Evolutionary conservation across 169 alveolate genomes (phyloP), one percentile per base, ranked within the genome.

Genomic region (Eimeria sp.): DNA sequence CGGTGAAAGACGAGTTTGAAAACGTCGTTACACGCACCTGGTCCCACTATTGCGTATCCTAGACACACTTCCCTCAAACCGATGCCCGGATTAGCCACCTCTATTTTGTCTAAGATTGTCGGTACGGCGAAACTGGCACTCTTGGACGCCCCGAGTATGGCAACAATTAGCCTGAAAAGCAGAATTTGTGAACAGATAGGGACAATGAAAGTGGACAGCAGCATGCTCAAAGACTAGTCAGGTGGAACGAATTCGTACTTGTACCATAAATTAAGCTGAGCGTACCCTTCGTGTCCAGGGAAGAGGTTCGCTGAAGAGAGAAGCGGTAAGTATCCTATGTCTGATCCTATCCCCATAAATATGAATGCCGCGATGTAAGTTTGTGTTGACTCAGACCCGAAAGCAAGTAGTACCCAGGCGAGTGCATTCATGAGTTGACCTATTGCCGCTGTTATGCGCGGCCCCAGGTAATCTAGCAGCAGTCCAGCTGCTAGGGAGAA

Each of bases 261-360:
- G n/a, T 61, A 18, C 20, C 70, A 6, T 13, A 57, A 18, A 45
- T 9, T 47, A 16, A 30, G 16, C 65, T n/a, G 43, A 34, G 72
- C 95, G n/a, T 40, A 78, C 92, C 97, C 97, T 72, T 87, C 92
- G 45, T 89, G 92, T 72, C 97, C 97, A 25, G 95, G 95, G 75
- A 95, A 95, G 89, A 95, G 89, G 73, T 95, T 95, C 54, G 97
- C 95, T 9, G 90, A 67, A 16, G 92, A 87, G 67, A 95, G 97
- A 11, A 87, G 80, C 25, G 97, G 97, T 61, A 95, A 88, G 40
- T 95, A 89, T n/a, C 97, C 95, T 45, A 87, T 87, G 75, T 95
- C 97, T 43, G 97, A 83, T 54, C 97, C 97, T 58, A 89, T 73
- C 10, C 97, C 97, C 95, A 95, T 95, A 54, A 95, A 78, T 61